Evolutionary conservation across 163 green algal species (phyloP), one percentile per base, ranked within the genome.

Genomic region (Coccomyxa subellipsoidea): DNA sequence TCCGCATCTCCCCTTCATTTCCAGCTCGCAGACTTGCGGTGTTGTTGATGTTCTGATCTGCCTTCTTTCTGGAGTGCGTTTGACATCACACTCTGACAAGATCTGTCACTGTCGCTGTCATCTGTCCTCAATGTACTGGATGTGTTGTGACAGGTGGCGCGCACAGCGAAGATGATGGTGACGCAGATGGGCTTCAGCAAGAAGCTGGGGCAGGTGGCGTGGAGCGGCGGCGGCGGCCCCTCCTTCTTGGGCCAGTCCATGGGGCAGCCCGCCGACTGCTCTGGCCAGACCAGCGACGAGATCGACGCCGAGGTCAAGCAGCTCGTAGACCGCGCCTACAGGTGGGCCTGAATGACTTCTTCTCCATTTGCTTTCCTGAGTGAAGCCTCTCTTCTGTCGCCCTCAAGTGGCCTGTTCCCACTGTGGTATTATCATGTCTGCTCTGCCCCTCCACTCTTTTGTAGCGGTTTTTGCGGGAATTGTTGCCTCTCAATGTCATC

Each of bases 111-210:
- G n/a, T n/a, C n/a, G n/a, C n/a, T n/a, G n/a, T n/a, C 38, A 35
- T 23, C 10, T 10, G 10, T 54, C 40, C 23, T 59, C 47, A 59
- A 27, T 59, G 47, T 73, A 23, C 27, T 73, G 8, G 32, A 1
- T 18, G n/a, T 36, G 66, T 23, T 73, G 66, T 34, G 66, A 73
- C 92, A 97, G 88, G 96, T 99, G 77, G 95, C 96, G 10, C 90
- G 95, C 76, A 97, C 94, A 73, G 97, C 97, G 2, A 91, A 95
- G 78, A 93, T 97, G 85, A 99, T 99, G 97, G 90, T 99, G 1
- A 95, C 91, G 15, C 93, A 98, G 90, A 94, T 98, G 87, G 97
- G 97, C 81, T 97, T 99, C 88, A 92, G 82, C 86, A 95, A 98
- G 84, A 92, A 95, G 84, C 89, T 99, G 80, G 97, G 97, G 69